phyloP scores from a whole-genome alignment of 768 basidiomycete genomes.

The Podaxis sp. region DNA sequence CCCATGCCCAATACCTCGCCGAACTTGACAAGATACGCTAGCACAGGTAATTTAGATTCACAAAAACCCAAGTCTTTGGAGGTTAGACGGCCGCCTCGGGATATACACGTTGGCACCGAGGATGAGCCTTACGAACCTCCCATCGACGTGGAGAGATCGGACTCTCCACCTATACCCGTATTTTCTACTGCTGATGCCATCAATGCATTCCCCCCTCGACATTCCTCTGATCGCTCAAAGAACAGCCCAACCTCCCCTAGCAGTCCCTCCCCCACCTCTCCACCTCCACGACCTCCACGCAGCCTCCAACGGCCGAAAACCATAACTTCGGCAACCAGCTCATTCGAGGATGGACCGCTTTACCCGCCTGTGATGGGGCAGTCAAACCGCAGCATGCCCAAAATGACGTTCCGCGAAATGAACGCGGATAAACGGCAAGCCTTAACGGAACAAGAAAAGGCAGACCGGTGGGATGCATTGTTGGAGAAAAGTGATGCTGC shows the following conservation, averaged over 20 bases:
- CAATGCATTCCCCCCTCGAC: slow-evolving; percentile 36
- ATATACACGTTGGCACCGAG: slow-evolving; percentile 11
- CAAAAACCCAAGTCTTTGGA: slow-evolving; percentile 7
- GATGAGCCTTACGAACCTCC: background rate
- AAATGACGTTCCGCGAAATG: slow-evolving; percentile 46
- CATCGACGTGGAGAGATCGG: slow-evolving; percentile 7
- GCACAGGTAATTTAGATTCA: background rate
- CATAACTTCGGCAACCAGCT: slow-evolving; percentile 15
- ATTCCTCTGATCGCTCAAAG: slow-evolving; percentile 10
- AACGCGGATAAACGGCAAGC: slow-evolving; percentile 28
- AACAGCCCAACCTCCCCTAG: slow-evolving; percentile 5
- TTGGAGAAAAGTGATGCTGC: slow-evolving; percentile 62
- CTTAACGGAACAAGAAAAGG: slow-evolving; percentile 67
- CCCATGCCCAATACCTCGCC: slow-evolving; percentile 30
- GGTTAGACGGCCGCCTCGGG: background rate
- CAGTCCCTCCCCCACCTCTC: slow-evolving; percentile 19
- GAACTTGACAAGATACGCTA: background rate
- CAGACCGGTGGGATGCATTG: slow-evolving; percentile 65
- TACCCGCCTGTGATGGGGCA: background rate
- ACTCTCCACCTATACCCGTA: slow-evolving; percentile 44
- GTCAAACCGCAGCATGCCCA: background rate
- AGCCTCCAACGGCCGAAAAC: slow-evolving; percentile 21
- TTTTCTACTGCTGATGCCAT: slow-evolving; percentile 44
- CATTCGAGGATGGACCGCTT: slow-evolving; percentile 13
- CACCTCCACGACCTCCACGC: slow-evolving; percentile 25